These are phyloP conservation scores for Allomyces macrogynus DNA, from an alignment of 192 early-diverging fungal genomes.

Conservation along the genomic window DNA sequence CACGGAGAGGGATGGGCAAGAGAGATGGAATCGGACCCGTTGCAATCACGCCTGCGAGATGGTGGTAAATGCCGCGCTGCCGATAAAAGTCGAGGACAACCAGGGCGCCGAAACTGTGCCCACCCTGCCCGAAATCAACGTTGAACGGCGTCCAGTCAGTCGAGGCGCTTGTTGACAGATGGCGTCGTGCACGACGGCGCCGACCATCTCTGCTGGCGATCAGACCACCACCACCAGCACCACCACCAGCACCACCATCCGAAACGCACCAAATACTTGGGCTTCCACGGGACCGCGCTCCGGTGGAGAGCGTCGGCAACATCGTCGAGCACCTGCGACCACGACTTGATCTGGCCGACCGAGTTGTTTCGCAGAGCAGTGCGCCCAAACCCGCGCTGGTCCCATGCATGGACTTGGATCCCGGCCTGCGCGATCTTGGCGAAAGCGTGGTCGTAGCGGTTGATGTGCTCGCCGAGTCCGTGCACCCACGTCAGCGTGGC, in stretches of 20 bases:
- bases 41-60: background rate
- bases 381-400: constrained; percentile 48
- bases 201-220: background rate
- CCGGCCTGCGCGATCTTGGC: constrained; percentile 24
- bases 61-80: constrained; percentile 4
- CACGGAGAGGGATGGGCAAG: constrained; percentile 8
- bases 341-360: constrained; percentile 25
- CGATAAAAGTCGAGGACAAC: too few species aligned
- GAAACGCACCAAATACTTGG: constrained; percentile 26
- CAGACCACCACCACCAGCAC: background rate
- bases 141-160: too few species aligned
- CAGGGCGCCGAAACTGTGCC: too few species aligned
- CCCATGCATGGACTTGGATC: constrained; percentile 31
- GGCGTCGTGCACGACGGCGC: background rate
- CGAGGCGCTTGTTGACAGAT: background rate
- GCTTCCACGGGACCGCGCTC: constrained; percentile 11
- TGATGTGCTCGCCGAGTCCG: constrained; percentile 20
- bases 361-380: constrained; percentile 27
- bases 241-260: too few species aligned
- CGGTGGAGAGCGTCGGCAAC: constrained; percentile 18
- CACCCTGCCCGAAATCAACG: too few species aligned
- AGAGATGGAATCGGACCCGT: background rate
- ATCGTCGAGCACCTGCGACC: constrained; percentile 19
- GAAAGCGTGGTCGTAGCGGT: constrained; percentile 37
- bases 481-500: constrained; percentile 17